phyloP scores from a whole-genome alignment of 164 flowering plant species.

The Stephania japonica region DNA sequence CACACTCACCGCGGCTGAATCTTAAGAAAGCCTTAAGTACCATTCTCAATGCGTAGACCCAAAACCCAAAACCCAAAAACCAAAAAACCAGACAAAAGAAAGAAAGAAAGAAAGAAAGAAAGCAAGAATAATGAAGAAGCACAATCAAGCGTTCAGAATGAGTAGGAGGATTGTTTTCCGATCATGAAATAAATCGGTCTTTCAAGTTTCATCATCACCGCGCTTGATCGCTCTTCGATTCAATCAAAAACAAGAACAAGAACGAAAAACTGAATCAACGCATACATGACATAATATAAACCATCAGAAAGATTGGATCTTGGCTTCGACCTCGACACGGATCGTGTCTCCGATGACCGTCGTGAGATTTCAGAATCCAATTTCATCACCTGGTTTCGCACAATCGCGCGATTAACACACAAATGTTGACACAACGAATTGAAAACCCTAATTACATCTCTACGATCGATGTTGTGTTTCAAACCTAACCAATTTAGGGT shows the following conservation, averaged over 20 bases:
- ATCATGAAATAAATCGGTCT: neutral
- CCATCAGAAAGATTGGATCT: conserved; percentile 1
- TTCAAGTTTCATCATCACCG: neutral
- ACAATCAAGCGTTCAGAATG: neutral
- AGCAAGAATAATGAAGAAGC: neutral
- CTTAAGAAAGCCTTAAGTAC: too few species aligned
- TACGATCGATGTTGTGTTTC: neutral
- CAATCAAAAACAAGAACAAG: neutral
- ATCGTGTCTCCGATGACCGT: neutral
- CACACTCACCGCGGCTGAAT: too few species aligned
- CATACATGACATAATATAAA: neutral
- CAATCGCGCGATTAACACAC: neutral
- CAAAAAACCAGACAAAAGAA: neutral
- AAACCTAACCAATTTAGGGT: neutral
- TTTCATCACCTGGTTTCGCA: neutral
- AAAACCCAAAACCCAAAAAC: too few species aligned
- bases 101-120: neutral
- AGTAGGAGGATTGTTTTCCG: neutral
- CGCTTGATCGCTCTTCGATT: neutral
- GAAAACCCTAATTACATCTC: neutral
- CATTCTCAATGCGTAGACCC: too few species aligned
- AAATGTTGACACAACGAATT: neutral
- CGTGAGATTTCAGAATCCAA: neutral
- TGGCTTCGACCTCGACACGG: neutral
- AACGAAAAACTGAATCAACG: neutral